phyloP scores from a whole-genome alignment of 345 rosid genomes.

The Salix purpurea region DNA sequence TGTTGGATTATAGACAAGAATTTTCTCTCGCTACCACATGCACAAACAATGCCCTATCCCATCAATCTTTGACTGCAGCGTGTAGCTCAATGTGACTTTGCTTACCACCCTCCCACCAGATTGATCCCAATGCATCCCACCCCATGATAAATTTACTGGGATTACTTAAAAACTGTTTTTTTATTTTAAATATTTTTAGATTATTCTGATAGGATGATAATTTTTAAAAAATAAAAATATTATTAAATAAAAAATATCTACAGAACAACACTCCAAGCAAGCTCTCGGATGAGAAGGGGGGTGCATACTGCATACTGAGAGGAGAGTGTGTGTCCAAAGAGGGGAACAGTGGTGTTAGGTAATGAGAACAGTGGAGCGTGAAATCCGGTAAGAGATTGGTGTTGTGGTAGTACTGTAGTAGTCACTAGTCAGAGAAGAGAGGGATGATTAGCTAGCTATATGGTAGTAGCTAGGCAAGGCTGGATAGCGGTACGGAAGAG shows the following conservation, averaged over 20 bases:
- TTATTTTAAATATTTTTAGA: too few relatives aligned
- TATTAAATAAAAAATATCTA: too few relatives aligned
- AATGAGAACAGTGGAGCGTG: constrained; percentile 39
- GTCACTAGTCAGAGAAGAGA: too few relatives aligned
- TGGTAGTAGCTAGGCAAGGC: neutral
- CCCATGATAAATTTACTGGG: neutral
- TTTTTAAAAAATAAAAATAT: too few relatives aligned
- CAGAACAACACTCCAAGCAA: too few relatives aligned
- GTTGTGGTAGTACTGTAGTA: neutral
- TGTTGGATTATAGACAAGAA: neutral
- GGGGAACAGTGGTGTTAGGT: constrained; percentile 19
- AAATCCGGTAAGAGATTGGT: constrained; percentile 46
- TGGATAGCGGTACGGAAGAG: constrained; percentile 31
- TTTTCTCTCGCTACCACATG: too few relatives aligned
- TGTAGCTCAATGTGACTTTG: neutral
- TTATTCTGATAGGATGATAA: too few relatives aligned
- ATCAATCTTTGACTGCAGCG: neutral
- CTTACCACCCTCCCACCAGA: neutral
- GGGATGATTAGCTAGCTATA: neutral
- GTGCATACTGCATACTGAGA: neutral
- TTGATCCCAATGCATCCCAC: neutral
- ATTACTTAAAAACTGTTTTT: too few relatives aligned
- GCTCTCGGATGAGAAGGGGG: neutral
- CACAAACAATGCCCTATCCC: too few relatives aligned
- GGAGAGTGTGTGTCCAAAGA: neutral